Evolutionary conservation across 768 basidiomycete genomes (phyloP).

Genomic region (Phanerochaete carnosa): DNA sequence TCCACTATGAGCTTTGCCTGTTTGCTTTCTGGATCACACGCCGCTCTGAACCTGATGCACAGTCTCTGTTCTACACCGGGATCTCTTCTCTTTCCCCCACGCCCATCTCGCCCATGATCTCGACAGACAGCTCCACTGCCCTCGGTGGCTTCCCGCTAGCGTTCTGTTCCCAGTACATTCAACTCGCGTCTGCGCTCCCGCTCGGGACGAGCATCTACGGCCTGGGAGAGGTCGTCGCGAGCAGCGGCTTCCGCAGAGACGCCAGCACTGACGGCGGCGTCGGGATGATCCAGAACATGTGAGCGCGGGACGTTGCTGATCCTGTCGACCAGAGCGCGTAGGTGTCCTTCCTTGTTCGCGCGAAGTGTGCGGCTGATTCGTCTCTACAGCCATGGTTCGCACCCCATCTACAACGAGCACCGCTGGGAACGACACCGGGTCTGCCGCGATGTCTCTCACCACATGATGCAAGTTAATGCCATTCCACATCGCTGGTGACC

Average conservation of each 20-base stretch:
- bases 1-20: conserved; percentile 60
- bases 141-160: conserved; percentile 66
- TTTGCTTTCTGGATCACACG: conserved; percentile 84
- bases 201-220: conserved; percentile 72
- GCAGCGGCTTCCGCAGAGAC: conserved; percentile 65
- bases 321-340: conserved; percentile 67
- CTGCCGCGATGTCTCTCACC: conserved; percentile 61
- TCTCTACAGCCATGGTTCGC: conserved; percentile 56
- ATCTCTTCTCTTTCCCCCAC: conserved; percentile 56
- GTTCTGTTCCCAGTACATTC: conserved; percentile 79
- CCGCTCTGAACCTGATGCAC: conserved; percentile 48
- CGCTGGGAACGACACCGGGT: no score
- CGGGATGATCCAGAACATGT: conserved; percentile 67
- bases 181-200: conserved; percentile 68
- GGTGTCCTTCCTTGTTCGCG: conserved; percentile 17
- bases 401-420: conserved; percentile 72
- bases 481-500: no score
- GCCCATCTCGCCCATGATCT: conserved; percentile 50
- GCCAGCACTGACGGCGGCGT: conserved; percentile 44
- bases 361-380: background rate
- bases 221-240: conserved; percentile 67
- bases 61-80: conserved; percentile 72
- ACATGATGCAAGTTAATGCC: conserved; percentile 75
- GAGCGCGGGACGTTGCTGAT: conserved; percentile 61
- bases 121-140: conserved; percentile 48